Evolutionary conservation across 371 early-diverging fungal species (phyloP), one percentile per base, ranked within the genome.

Genomic region (Encephalitozoon romaleae): DNA sequence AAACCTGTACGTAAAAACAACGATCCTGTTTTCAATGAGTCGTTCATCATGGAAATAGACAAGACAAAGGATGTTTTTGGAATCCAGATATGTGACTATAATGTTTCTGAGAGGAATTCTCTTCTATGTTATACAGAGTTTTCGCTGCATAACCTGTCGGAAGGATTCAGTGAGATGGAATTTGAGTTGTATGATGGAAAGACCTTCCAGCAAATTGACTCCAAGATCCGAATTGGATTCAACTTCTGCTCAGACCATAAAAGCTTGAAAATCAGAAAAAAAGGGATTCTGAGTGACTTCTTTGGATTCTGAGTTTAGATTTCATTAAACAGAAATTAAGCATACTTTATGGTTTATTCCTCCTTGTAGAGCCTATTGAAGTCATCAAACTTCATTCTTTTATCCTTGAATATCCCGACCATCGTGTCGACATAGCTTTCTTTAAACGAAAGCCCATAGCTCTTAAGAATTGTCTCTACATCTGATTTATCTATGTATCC

Each of bases 11-110:
- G 45, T 11, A 67, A 71, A 41, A 76, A 23, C 42, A 30, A 26
- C 25, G 34, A 76, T 63, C 81, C 83, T 11, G 45, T 73, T n/a
- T 83, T 78, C 51, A 76, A 78, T 65, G 83, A 83, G 69, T 59
- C 52, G 4, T 47, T 81, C 49, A 66, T 64, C 6, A 63, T 80
- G 41, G 25, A 52, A 15, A 72, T 83, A 18, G 53, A 76, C 39
- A 78, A 76, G 38, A 30, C 55, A 25, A 69, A 54, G 15, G 83
- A 83, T 55, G 38, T 67, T 11, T 23, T 83, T 49, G 67, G 72
- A 12, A 43, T 83, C 9, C 53, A 73, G 43, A 51, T 83, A 21
- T 78, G 65, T 51, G 81, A 81, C 41, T 47, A 79, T 26, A 75
- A 73, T 59, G 71, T 67, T 1, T 67, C 79, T 23, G 66, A 65